Evolutionary conservation across 2,329 filamentous ascomycete genomes (phyloP).

Genomic region (Chaetomiaceae sp.): DNA sequence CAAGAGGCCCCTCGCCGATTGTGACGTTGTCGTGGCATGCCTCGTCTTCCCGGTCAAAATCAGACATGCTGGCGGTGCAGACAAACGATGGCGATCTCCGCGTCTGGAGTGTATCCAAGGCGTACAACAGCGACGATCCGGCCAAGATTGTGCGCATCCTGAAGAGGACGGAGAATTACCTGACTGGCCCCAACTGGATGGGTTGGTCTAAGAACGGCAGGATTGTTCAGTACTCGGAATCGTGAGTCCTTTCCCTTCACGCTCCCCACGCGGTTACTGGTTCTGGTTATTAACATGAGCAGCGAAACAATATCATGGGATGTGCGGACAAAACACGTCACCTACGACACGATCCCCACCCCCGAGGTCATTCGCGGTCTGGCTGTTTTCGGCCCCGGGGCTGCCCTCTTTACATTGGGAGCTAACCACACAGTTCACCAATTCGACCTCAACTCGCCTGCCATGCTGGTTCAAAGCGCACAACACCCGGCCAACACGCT

Average conservation of each 20-base stretch:
- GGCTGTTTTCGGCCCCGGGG: slow-evolving; percentile 82
- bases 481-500: slow-evolving; percentile 77
- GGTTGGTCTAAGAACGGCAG: slow-evolving; percentile 97
- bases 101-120: slow-evolving; percentile 95
- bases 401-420: slow-evolving; percentile 87
- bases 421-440: slow-evolving; percentile 88
- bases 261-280: too few species aligned
- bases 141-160: slow-evolving; percentile 87
- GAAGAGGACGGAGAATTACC: slow-evolving; percentile 69
- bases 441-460: slow-evolving; percentile 82
- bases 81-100: slow-evolving; percentile 86
- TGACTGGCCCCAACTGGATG: slow-evolving; percentile 85
- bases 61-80: slow-evolving; percentile 94
- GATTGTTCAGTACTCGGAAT: slow-evolving; percentile 86
- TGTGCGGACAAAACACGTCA: slow-evolving; percentile 95
- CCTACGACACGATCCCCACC: slow-evolving; percentile 82
- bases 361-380: slow-evolving; percentile 75
- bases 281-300: slow-evolving; percentile 22
- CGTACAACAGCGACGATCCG: slow-evolving; percentile 62
- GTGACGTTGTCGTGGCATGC: slow-evolving; percentile 90
- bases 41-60: slow-evolving; percentile 91
- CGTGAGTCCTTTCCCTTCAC: slow-evolving; percentile 53
- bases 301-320: slow-evolving; percentile 95
- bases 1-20: slow-evolving; percentile 78
- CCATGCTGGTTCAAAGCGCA: slow-evolving; percentile 76